Percentiles rank a stretch among this genome's conserved stretches.
Evolutionary conservation across 371 early-diverging fungal species (phyloP).

Genomic region (Rhizopus sp.): DNA sequence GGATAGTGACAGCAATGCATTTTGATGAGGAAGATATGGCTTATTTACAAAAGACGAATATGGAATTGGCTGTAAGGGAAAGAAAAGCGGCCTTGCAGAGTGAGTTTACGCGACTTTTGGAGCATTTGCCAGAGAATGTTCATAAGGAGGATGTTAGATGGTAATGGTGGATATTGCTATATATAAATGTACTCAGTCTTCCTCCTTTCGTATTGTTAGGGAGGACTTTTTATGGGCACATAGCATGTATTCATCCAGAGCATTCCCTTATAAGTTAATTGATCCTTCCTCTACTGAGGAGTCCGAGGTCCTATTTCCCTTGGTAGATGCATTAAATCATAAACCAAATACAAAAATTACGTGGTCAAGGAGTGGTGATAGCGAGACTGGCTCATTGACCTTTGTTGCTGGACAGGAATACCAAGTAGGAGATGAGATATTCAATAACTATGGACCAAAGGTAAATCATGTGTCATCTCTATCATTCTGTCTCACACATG

Average conservation of each 20-base stretch:
- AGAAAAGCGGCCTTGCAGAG: slow-evolving; percentile 26
- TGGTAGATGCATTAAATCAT: slow-evolving; percentile 63
- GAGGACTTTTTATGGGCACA: slow-evolving; percentile 65
- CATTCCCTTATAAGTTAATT: slow-evolving; percentile 59
- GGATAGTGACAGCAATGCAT: slow-evolving; percentile 44
- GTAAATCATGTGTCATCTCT: slow-evolving; percentile 19
- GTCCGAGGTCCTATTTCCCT: slow-evolving; percentile 56
- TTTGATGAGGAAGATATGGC: slow-evolving; percentile 49
- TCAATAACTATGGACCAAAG: slow-evolving; percentile 74
- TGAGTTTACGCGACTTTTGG: slow-evolving; percentile 38
- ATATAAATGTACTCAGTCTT: slow-evolving; percentile 8
- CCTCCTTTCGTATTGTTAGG: slow-evolving; percentile 30
- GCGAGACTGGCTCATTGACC: slow-evolving; percentile 31
- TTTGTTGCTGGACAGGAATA: slow-evolving; percentile 40
- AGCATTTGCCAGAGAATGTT: slow-evolving; percentile 28
- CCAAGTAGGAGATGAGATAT: slow-evolving; percentile 49
- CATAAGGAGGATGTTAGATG: slow-evolving; percentile 32
- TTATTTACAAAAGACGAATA: slow-evolving; percentile 53
- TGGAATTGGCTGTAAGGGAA: slow-evolving; percentile 45
- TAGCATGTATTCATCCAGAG: slow-evolving; percentile 56
- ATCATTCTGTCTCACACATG: background rate
- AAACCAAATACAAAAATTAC: slow-evolving; percentile 54
- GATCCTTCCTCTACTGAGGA: slow-evolving; percentile 27
- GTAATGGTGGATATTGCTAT: slow-evolving; percentile 20
- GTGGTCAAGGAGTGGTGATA: slow-evolving; percentile 43